Evolutionary conservation across 306 rosid species (phyloP), one percentile per base, ranked within the genome.

Genomic region (Vigna mungo): DNA sequence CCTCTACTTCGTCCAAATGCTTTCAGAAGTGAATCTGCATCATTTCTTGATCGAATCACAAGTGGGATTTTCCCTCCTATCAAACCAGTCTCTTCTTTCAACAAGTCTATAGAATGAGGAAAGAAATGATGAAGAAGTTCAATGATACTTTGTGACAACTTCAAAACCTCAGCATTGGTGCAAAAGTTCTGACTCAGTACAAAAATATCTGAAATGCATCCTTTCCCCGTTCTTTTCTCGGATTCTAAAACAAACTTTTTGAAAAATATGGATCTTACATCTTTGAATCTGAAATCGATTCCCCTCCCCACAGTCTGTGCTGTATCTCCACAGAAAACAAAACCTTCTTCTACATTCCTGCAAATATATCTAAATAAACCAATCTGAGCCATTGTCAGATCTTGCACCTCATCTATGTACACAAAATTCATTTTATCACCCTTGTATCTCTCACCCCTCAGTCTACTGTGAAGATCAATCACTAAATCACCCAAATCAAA

Each of bases 361-460:
- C 97, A 88, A 8, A 92, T 47, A 74, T 89, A 65, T 73, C 85
- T 90, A 44, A 87, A 92, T 34, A 92, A 52, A 23, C 88, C 86
- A 61, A 90, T 86, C 68, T 92, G 96, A 52, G 86, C 66, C 90
- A 90, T 83, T 0, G 92, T 84, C 0, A 92, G 86, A 69, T 92
- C 93, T 30, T 92, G 97, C 39, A 92, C 97, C 84, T 92, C 97
- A 80, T 92, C 97, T 17, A 92, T 74, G 54, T 81, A 90, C 44
- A 92, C 89, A 58, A 83, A 92, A 32, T 87, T 54, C 78, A 92
- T 82, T 49, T 34, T 3, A 78, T 87, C 91, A 62, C 90, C 93
- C 9, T 36, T 20, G 41, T 84, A 90, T 48, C 81, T 79, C 49
- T 78, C 61, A 13, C 1, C 48, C 72, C 74, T 75, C 16, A 90